phyloP scores from a whole-genome alignment of 495 filamentous ascomycete species.

The Podospora pseudocomata region DNA sequence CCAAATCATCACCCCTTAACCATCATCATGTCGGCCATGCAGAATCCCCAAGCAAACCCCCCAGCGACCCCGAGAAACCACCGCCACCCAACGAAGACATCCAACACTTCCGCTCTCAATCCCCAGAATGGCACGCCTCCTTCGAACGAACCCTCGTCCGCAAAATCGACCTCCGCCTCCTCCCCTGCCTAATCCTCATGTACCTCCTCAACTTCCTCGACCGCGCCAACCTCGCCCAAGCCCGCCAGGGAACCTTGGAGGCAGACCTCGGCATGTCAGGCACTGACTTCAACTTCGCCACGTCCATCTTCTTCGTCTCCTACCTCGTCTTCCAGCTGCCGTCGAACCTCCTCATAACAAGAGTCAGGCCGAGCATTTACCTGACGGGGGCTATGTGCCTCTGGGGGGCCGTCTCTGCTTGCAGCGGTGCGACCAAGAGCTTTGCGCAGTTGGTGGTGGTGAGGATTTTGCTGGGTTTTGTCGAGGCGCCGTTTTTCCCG shows the following conservation, averaged over 20 bases:
- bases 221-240: constrained; percentile 42
- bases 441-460: constrained; percentile 55
- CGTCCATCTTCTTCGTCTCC: constrained; percentile 56
- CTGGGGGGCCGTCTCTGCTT: constrained; percentile 60
- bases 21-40: neutral
- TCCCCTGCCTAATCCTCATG: constrained; percentile 42
- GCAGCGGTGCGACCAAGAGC: constrained; percentile 51
- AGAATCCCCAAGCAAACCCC: neutral
- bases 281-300: constrained; percentile 53
- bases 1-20: neutral
- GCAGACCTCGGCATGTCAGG: constrained; percentile 44
- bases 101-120: constrained; percentile 25
- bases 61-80: neutral
- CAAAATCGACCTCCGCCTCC: constrained; percentile 42
- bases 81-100: neutral
- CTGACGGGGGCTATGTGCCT: constrained; percentile 55
- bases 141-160: constrained; percentile 30
- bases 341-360: constrained; percentile 52
- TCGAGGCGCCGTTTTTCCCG: constrained; percentile 54
- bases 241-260: constrained; percentile 44
- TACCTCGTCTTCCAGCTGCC: constrained; percentile 56
- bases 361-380: constrained; percentile 48
- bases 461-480: constrained; percentile 63
- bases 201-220: constrained; percentile 48
- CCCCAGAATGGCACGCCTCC: constrained; percentile 25